Conservation (phyloP, 495 filamentous ascomycete genomes). For the Aspergillus homomorphus region DNA sequence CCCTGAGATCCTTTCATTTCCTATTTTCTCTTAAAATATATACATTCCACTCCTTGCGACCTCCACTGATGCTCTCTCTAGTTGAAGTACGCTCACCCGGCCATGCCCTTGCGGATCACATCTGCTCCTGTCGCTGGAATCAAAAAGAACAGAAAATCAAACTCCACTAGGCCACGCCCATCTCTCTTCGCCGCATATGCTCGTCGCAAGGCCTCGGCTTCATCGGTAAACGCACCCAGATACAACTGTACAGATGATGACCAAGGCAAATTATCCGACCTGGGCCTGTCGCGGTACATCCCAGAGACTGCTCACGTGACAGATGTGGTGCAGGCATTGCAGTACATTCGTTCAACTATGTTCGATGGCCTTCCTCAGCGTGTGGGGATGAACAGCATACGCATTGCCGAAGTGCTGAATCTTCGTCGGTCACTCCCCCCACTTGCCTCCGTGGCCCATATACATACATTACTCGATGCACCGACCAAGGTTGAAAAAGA, state of each 20-base stretch:
- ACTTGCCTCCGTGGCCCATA: constrained; percentile 66
- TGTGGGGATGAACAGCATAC: constrained; percentile 70
- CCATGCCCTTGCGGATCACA: constrained; percentile 46
- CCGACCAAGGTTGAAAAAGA: constrained; percentile 73
- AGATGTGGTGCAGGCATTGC: constrained; percentile 63
- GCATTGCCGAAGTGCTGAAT: constrained; percentile 68
- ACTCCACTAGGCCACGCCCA: constrained; percentile 24
- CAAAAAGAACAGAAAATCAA: constrained; percentile 40
- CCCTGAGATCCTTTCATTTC: not conserved
- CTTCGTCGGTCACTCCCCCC: constrained; percentile 64
- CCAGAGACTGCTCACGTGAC: constrained; percentile 50
- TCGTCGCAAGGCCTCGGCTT: constrained; percentile 54
- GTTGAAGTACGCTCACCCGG: constrained; percentile 4
- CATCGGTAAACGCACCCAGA: constrained; percentile 29
- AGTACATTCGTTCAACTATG: constrained; percentile 59
- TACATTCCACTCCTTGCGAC: not conserved
- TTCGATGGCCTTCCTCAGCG: constrained; percentile 65
- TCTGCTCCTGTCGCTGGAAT: constrained; percentile 46
- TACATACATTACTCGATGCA: constrained; percentile 62
- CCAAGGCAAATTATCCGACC: constrained; percentile 39
- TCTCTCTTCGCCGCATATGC: constrained; percentile 53
- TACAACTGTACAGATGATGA: constrained; percentile 41
- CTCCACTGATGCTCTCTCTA: no score
- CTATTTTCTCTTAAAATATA: not conserved
- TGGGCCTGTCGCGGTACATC: constrained; percentile 37